These are phyloP conservation scores for Volvox reticuliferus DNA, from an alignment of 139 green algal species.

Conservation along the genomic window DNA sequence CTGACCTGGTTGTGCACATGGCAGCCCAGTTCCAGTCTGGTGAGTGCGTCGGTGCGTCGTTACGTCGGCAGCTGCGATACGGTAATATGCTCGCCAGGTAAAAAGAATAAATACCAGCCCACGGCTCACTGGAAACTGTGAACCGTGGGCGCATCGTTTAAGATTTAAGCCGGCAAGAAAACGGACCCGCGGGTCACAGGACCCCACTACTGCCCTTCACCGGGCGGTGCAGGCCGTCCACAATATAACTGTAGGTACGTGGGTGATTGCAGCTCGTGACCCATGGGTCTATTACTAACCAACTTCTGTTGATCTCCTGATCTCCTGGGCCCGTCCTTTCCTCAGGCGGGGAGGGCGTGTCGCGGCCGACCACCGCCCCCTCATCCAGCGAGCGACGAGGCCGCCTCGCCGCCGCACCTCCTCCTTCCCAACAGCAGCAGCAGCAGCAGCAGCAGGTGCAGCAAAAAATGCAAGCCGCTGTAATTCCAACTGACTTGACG, in stretches of 20 bases:
- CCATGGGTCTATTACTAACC: too few species aligned
- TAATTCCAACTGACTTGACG: not conserved
- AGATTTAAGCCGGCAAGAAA: too few species aligned
- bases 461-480: not conserved
- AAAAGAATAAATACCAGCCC: too few species aligned
- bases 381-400: constrained; percentile 40
- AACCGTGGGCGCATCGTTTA: too few species aligned
- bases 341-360: constrained; percentile 45
- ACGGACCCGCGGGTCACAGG: too few species aligned
- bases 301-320: not conserved
- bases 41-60: not conserved
- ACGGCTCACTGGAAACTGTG: too few species aligned
- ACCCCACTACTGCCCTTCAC: too few species aligned
- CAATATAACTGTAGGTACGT: too few species aligned
- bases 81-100: too few species aligned
- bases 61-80: not conserved
- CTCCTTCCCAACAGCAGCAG: not conserved
- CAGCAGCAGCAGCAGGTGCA: not conserved
- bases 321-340: not conserved
- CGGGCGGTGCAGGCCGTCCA: too few species aligned
- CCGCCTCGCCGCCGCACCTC: not conserved
- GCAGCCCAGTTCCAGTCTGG: constrained; percentile 41
- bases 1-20: constrained; percentile 36
- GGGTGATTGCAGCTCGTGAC: too few species aligned
- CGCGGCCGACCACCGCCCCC: constrained; percentile 31